Conservation (phyloP, 2,329 filamentous ascomycete genomes). For the Pestalotiopsis fici region DNA sequence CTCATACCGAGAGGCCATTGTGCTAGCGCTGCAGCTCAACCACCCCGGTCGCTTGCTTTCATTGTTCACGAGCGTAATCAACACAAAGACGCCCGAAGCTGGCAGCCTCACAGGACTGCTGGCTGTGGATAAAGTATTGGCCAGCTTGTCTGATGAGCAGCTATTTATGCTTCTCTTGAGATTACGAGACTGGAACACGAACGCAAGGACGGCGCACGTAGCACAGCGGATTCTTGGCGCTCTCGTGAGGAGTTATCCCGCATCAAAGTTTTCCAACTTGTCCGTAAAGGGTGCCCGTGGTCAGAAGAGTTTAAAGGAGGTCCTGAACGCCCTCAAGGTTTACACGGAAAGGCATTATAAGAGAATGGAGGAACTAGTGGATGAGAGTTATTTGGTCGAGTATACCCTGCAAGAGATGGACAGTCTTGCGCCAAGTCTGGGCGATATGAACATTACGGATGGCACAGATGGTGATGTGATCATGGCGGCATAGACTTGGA, state of each 20-base stretch:
- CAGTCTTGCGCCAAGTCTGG: slow-evolving; percentile 54
- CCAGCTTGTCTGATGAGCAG: slow-evolving; percentile 79
- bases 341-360: slow-evolving; percentile 95
- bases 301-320: slow-evolving; percentile 74
- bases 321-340: slow-evolving; percentile 81
- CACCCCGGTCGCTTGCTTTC: slow-evolving; percentile 85
- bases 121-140: slow-evolving; percentile 82
- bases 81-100: slow-evolving; percentile 58
- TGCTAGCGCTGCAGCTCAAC: slow-evolving; percentile 87
- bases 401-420: slow-evolving; percentile 96
- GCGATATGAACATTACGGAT: slow-evolving; percentile 35
- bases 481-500: slow-evolving; percentile 31
- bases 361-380: slow-evolving; percentile 83
- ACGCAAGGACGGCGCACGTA: slow-evolving; percentile 80
- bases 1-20: slow-evolving; percentile 91
- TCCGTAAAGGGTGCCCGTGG: slow-evolving; percentile 59
- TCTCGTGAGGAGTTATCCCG: slow-evolving; percentile 79
- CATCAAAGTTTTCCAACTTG: slow-evolving; percentile 72
- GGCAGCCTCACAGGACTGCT: slow-evolving; percentile 65
- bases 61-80: slow-evolving; percentile 80
- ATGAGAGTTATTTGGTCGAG: slow-evolving; percentile 92
- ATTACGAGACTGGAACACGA: slow-evolving; percentile 96
- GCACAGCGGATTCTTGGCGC: slow-evolving; percentile 84
- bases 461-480: slow-evolving; percentile 42
- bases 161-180: slow-evolving; percentile 80